Percentiles rank a stretch among this genome's conserved stretches.
phyloP scores from a whole-genome alignment of 2,329 filamentous ascomycete genomes.

The Simplicillium sp. region DNA sequence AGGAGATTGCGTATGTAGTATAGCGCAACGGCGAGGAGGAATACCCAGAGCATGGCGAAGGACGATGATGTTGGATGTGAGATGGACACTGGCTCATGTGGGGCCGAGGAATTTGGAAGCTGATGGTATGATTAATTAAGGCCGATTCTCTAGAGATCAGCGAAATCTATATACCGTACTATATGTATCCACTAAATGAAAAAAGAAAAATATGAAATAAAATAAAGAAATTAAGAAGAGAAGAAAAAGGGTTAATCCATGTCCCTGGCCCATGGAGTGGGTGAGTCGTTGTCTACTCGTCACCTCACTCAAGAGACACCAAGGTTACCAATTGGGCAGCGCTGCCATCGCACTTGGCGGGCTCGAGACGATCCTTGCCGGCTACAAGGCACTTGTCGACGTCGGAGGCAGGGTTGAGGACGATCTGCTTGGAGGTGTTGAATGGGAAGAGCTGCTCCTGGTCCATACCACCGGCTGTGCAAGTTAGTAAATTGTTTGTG shows the following conservation, averaged over 20 bases:
- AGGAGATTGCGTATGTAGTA: conserved; percentile 3
- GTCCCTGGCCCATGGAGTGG: not conserved
- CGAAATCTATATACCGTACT: no score
- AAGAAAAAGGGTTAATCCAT: not conserved
- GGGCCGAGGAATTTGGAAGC: not conserved
- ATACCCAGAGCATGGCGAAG: conserved; percentile 1
- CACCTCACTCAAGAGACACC: not conserved
- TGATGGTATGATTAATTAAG: not conserved
- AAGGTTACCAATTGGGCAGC: not conserved
- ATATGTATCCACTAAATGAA: no score
- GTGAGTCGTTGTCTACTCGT: not conserved
- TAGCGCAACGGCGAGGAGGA: conserved; percentile 3
- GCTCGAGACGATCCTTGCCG: conserved; percentile 7
- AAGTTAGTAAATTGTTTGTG: not conserved
- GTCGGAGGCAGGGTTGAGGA: conserved; percentile 34
- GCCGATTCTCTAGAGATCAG: no score
- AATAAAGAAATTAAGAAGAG: not conserved
- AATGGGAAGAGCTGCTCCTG: conserved; percentile 40
- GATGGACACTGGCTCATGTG: not conserved
- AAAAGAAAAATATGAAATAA: not conserved
- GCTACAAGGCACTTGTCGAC: conserved; percentile 16
- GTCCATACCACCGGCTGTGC: conserved; percentile 32
- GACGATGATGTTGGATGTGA: not conserved
- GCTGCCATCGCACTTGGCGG: not conserved
- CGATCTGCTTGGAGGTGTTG: conserved; percentile 26